Conservation (phyloP, 352 stramenopile genomes). For the Sclerospora graminicola region DNA sequence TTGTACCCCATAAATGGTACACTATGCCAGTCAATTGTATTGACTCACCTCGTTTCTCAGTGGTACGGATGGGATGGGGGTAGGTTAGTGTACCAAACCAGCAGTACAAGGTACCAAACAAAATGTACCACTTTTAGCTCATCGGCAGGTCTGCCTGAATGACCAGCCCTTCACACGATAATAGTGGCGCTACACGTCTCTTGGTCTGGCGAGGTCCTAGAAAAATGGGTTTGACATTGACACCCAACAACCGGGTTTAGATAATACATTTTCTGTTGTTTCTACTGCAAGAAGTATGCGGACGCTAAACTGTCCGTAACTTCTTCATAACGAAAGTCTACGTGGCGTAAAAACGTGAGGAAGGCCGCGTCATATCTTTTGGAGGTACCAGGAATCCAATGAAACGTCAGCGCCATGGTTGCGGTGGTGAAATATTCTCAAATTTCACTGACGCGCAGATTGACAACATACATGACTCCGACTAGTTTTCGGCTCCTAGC, state of each 20-base stretch:
- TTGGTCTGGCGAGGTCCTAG: no score
- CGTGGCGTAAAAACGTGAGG: slow-evolving; percentile 44
- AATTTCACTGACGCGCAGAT: slow-evolving; percentile 84
- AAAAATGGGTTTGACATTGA: background rate
- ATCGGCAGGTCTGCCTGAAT: no score
- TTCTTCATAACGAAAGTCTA: slow-evolving; percentile 74
- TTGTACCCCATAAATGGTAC: no score
- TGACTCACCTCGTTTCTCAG: no score
- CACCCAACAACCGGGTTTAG: no score
- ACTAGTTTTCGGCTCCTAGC: no score
- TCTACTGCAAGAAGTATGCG: slow-evolving; percentile 65
- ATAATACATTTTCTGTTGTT: no score
- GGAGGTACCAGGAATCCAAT: slow-evolving; percentile 92
- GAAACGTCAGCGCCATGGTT: slow-evolving; percentile 98
- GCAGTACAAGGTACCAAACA: no score
- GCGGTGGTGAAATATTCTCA: slow-evolving; percentile 98
- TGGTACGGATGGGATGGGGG: no score
- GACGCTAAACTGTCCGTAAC: slow-evolving; percentile 77
- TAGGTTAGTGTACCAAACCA: no score
- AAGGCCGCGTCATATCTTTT: slow-evolving; percentile 45
- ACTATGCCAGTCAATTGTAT: no score
- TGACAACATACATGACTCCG: slow-evolving; percentile 6
- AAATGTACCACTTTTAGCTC: no score
- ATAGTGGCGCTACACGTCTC: slow-evolving; percentile 34
- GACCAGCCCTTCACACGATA: slow-evolving; percentile 66